Evolutionary conservation across 108 stramenopile species (phyloP).

Genomic region (Mediolabrus comicus): DNA sequence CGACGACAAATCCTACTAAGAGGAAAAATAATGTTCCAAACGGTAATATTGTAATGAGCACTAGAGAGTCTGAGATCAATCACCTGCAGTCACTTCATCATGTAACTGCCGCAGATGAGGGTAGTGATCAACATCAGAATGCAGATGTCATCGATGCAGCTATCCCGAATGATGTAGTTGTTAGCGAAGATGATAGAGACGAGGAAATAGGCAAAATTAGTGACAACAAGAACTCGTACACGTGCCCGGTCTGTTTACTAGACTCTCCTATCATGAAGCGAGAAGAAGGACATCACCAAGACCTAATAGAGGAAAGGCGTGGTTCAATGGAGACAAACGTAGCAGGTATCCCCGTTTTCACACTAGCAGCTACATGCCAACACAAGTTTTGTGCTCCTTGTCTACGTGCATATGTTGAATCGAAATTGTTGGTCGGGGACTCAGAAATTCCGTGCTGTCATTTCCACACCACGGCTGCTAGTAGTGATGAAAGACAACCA

Average conservation of each 20-base stretch:
- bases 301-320: too few relatives aligned
- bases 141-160: too few relatives aligned
- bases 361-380: slow-evolving; percentile 21
- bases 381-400: slow-evolving; percentile 51
- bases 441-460: slow-evolving; percentile 31
- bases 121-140: too few relatives aligned
- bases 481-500: slow-evolving; percentile 5
- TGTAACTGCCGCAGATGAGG: too few relatives aligned
- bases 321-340: not conserved
- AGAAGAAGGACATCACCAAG: not conserved
- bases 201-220: not conserved
- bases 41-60: too few relatives aligned
- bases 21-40: too few relatives aligned
- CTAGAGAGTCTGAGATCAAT: too few relatives aligned
- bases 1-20: too few relatives aligned
- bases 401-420: slow-evolving; percentile 46
- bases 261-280: not conserved
- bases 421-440: slow-evolving; percentile 42
- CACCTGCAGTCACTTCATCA: too few relatives aligned
- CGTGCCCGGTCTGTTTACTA: not conserved
- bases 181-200: too few relatives aligned
- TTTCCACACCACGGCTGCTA: not conserved
- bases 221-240: not conserved
- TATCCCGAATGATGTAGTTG: too few relatives aligned
- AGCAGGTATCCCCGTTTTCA: not conserved